phyloP scores from a whole-genome alignment of 1,139 yeast species.

The Suhomyces maxii region DNA sequence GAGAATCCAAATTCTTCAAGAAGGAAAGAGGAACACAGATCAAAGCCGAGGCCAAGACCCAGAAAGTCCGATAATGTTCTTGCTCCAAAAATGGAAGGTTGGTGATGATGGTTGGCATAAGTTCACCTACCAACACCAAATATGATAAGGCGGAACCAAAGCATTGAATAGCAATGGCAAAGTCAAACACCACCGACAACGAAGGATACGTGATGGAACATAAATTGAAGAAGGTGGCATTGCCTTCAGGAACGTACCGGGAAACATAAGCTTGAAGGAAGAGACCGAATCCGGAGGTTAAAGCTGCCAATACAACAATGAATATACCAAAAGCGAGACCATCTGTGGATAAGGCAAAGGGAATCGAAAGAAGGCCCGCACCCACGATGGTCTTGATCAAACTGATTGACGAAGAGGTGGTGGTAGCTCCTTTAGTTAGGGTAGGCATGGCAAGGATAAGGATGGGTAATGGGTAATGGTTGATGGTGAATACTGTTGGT shows the following conservation, averaged over 20 bases:
- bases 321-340: slow-evolving; percentile 70
- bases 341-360: slow-evolving; percentile 84
- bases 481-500: neutral
- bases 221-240: slow-evolving; percentile 83
- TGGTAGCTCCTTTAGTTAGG: slow-evolving; percentile 13
- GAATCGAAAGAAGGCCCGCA: slow-evolving; percentile 92
- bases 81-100: slow-evolving; percentile 20
- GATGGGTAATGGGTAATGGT: no score
- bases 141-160: slow-evolving; percentile 50
- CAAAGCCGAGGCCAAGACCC: slow-evolving; percentile 38
- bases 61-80: slow-evolving; percentile 29
- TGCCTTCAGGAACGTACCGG: slow-evolving; percentile 64
- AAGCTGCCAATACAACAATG: slow-evolving; percentile 70
- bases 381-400: slow-evolving; percentile 76
- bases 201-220: slow-evolving; percentile 84
- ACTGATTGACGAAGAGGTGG: slow-evolving; percentile 54
- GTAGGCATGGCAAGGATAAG: slow-evolving; percentile 7
- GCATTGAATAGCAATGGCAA: slow-evolving; percentile 86
- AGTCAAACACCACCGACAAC: slow-evolving; percentile 78
- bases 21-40: slow-evolving; percentile 45
- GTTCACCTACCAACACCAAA: slow-evolving; percentile 47
- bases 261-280: slow-evolving; percentile 77
- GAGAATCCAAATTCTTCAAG: slow-evolving; percentile 45
- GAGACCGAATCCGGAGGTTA: slow-evolving; percentile 78
- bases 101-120: slow-evolving; percentile 42